Percentiles rank a stretch among this genome's conserved stretches.
Conservation (phyloP, 2,329 filamentous ascomycete genomes). For the Aspergillus ibericus region DNA sequence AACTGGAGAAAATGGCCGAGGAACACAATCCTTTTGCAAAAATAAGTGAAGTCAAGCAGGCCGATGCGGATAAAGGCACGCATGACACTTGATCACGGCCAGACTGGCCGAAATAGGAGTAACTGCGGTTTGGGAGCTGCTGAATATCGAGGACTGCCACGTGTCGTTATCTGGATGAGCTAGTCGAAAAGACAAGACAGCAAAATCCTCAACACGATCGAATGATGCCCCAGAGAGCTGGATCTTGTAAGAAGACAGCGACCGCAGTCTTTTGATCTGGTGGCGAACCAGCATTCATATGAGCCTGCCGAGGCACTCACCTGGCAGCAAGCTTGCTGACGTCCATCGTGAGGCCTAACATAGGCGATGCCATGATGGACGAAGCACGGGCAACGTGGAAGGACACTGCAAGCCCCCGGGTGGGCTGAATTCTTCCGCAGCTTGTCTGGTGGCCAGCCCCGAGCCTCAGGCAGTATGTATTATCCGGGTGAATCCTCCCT, state of each 20-base stretch:
- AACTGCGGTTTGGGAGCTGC: not conserved
- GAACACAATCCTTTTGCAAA: constrained; percentile 13
- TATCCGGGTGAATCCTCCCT: not conserved
- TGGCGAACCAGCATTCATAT: not conserved
- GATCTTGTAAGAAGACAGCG: not conserved
- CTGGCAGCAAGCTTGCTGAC: not conserved
- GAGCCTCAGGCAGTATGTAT: not conserved
- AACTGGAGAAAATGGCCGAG: constrained; percentile 22
- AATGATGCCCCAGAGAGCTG: not conserved
- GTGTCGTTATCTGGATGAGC: not conserved
- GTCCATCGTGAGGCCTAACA: not conserved
- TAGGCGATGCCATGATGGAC: not conserved
- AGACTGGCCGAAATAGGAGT: not conserved
- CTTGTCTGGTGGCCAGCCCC: not conserved
- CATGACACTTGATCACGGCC: constrained; percentile 10
- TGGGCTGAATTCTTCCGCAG: not conserved
- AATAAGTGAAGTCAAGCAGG: not conserved
- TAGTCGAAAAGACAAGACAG: not conserved
- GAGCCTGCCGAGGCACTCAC: not conserved
- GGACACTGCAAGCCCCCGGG: not conserved
- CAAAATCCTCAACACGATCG: not conserved
- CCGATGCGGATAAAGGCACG: constrained; percentile 10
- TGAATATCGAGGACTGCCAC: not conserved
- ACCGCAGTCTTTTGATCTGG: not conserved
- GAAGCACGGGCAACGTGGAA: not conserved